phyloP scores from a whole-genome alignment of 73 alveolate species.

The Halteria grandinella region DNA sequence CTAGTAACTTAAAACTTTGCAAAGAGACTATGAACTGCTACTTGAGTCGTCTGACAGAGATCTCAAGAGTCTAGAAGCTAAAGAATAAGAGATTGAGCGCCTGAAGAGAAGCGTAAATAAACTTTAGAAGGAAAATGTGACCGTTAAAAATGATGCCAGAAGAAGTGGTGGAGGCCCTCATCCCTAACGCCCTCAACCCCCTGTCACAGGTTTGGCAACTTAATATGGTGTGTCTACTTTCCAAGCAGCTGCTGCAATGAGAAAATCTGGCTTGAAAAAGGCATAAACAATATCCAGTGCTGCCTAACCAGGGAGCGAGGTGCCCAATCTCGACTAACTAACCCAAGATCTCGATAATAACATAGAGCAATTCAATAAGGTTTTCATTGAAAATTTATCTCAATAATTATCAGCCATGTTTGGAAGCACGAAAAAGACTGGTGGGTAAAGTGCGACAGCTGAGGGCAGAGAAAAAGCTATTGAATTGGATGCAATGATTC shows the following conservation, averaged over 20 bases:
- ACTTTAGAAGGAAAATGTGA: conserved; percentile 37
- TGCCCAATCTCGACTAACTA: no score
- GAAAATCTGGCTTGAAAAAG: no score
- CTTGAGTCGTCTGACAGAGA: conserved; percentile 51
- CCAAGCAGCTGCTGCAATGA: no score
- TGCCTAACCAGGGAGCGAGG: no score
- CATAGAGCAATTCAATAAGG: conserved; percentile 40
- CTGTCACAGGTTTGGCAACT: no score
- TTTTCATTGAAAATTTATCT: conserved; percentile 41
- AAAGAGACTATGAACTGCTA: conserved; percentile 53
- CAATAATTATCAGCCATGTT: conserved; percentile 29
- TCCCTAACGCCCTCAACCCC: no score
- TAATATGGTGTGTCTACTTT: no score
- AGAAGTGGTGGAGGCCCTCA: conserved; percentile 2
- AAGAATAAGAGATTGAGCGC: conserved; percentile 60
- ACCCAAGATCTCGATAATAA: conserved; percentile 58
- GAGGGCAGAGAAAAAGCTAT: conserved; percentile 28
- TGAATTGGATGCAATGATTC: conserved; percentile 11
- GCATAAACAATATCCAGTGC: no score
- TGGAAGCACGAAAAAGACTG: no score
- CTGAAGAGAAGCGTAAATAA: conserved; percentile 47
- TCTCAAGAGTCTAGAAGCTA: conserved; percentile 36
- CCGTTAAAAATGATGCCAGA: conserved; percentile 25
- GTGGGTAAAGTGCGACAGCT: no score
- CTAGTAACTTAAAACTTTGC: conserved; percentile 22